Base-by-base conservation (phyloP, 345 rosid genomes). In the Cardamine chenopodiifolia region DNA sequence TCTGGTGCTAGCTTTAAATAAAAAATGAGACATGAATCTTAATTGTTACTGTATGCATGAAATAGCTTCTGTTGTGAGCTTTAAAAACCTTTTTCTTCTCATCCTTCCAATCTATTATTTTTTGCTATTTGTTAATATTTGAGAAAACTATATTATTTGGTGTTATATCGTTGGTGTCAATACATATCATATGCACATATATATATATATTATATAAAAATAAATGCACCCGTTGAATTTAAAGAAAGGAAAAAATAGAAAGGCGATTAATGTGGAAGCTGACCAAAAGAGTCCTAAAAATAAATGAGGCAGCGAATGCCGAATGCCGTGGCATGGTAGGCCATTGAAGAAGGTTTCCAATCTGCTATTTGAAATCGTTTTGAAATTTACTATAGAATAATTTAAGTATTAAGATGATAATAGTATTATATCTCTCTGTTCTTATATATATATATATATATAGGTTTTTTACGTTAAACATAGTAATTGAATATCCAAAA, bases 271-370 rank as follows among this genome's bases (percentile, higher is more conserved):
- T 75, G 73, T 25, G 47, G 78, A 66, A 57, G 52, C 52, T 65
- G 71, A 66, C 31, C 66, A 74, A 65, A 74, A 31, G 71, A 57
- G 59, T 47, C 72, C 44, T 47, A 34, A 26, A 74, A 47, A 25
- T 65, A 64, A 74, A 66, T 26, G 66, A 66, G 66, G 68, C 50
- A 8, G 68, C 55, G 11, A 50, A 50, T 53, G 62, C 44, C 68
- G 66, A n/a, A n/a, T n/a, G n/a, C n/a, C n/a, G n/a, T 58, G 68
- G 29, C 57, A 22, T 74, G 61, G 49, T 73, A 65, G 72, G 64
- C 72, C 60, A 32, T 19, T 67, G 73, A 59, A 39, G 56, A 52
- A 60, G 48, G 62, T 52, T 67, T 57, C 66, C n/a, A 58, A 37
- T 57, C 23, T 74, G 19, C 20, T 67, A 25, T 50, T 68, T 58